These are phyloP conservation scores for Hyaloscypha finlandica DNA, from an alignment of 495 filamentous ascomycete genomes.

Conservation along the genomic window DNA sequence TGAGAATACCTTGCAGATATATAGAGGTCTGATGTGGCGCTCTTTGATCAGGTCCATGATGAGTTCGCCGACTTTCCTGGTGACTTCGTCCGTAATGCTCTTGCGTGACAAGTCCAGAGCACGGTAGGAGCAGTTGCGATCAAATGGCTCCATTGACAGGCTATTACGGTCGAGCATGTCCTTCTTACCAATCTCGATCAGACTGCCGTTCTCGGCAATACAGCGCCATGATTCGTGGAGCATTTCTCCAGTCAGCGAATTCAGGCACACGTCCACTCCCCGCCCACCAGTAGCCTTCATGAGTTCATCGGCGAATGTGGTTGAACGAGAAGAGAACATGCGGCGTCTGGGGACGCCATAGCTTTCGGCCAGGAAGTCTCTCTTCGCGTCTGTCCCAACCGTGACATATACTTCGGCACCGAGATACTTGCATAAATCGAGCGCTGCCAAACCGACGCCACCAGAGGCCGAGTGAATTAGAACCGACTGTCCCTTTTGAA, in stretches of 20 bases:
- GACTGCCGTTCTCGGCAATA: conserved; percentile 55
- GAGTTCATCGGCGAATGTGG: conserved; percentile 42
- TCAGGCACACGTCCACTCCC: conserved; percentile 66
- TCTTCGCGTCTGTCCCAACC: no score
- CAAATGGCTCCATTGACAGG: no score
- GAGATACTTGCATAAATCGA: conserved; percentile 49
- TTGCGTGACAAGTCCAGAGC: no score
- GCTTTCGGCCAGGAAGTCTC: conserved; percentile 20
- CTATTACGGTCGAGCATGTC: no score
- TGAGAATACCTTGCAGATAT: no score
- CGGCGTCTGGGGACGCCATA: conserved; percentile 49
- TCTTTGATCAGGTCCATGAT: no score
- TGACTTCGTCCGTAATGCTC: no score
- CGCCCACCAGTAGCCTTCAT: conserved; percentile 43
- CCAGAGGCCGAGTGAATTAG: conserved; percentile 62
- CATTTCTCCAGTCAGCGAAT: conserved; percentile 51
- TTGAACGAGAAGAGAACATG: conserved; percentile 50
- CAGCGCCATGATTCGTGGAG: conserved; percentile 51
- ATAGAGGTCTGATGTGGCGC: no score
- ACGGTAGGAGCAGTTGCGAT: no score
- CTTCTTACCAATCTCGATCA: conserved; percentile 54
- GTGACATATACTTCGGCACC: no score
- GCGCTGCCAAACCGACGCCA: conserved; percentile 60
- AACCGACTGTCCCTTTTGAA: no score
- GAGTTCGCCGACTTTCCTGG: no score